Conservation (phyloP, 345 rosid species). For the Litchi chinensis region DNA sequence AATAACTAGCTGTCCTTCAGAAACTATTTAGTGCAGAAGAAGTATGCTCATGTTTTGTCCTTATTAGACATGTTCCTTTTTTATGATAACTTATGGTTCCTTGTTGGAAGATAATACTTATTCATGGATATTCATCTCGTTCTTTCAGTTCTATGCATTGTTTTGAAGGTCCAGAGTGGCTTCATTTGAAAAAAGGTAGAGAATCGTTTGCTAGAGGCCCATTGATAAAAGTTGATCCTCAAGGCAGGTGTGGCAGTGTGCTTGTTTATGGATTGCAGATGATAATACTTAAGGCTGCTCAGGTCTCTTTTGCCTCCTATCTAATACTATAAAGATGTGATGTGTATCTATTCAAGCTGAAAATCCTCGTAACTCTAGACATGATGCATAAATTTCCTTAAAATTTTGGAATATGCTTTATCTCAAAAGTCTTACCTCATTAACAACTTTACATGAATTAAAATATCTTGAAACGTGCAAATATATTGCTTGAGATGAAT, state of each 20-base stretch:
- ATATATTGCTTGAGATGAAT: conserved; percentile 3
- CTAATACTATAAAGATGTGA: not conserved
- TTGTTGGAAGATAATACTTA: conserved; percentile 8
- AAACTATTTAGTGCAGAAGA: conserved; percentile 9
- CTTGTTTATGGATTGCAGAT: conserved; percentile 96
- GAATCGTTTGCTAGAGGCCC: conserved; percentile 91
- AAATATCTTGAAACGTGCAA: not conserved
- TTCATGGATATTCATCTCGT: conserved; percentile 15
- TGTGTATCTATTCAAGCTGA: not conserved
- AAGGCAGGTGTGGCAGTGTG: conserved; percentile 93
- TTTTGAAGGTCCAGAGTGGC: conserved; percentile 97
- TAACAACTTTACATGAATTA: conserved; percentile 6
- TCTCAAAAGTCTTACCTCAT: not conserved
- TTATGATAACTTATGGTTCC: conserved; percentile 5
- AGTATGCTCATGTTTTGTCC: conserved; percentile 7
- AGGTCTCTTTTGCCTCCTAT: conserved; percentile 59
- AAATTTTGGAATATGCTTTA: not conserved
- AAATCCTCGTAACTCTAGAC: not conserved
- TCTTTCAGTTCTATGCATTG: conserved; percentile 94
- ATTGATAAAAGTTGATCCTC: conserved; percentile 88
- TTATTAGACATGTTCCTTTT: not conserved
- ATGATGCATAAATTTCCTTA: not conserved
- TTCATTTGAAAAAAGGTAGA: conserved; percentile 92
- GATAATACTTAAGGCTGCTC: conserved; percentile 92
- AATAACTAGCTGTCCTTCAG: not conserved